A percentile compares a stretch with the other conserved stretches of the same genome.
phyloP scores from a whole-genome alignment of 2,329 filamentous ascomycete genomes.

The Lecanicillium sp. region DNA sequence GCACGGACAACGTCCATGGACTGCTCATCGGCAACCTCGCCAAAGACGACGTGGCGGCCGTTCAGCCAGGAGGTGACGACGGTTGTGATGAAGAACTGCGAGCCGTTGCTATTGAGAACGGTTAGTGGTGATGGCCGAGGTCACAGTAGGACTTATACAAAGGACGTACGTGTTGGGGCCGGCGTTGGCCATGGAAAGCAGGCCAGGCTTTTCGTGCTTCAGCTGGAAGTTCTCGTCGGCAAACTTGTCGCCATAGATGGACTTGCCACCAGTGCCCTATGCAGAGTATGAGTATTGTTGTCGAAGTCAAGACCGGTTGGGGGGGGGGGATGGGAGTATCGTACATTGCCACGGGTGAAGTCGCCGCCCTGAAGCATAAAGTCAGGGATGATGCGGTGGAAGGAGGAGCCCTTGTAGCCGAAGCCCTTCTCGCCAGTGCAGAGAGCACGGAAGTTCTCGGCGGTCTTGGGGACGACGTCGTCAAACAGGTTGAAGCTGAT shows the following conservation, averaged over 20 bases:
- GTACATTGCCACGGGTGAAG: slow-evolving; percentile 86
- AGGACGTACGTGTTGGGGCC: slow-evolving; percentile 85
- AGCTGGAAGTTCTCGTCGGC: slow-evolving; percentile 82
- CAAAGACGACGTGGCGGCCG: slow-evolving; percentile 79
- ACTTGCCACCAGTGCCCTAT: slow-evolving; percentile 83
- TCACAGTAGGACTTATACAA: neutral
- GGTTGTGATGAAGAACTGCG: slow-evolving; percentile 96
- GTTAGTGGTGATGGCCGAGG: slow-evolving; percentile 11
- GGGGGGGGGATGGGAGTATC: slow-evolving; percentile 25
- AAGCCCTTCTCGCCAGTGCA: slow-evolving; percentile 75
- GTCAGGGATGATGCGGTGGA: slow-evolving; percentile 87
- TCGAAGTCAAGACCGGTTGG: neutral
- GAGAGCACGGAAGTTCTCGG: slow-evolving; percentile 76
- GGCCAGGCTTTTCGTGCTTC: slow-evolving; percentile 67
- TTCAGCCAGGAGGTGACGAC: slow-evolving; percentile 82
- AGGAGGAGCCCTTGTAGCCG: slow-evolving; percentile 74
- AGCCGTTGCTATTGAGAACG: slow-evolving; percentile 73
- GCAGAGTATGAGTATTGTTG: slow-evolving; percentile 12
- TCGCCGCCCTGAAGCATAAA: slow-evolving; percentile 98
- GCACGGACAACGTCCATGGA: slow-evolving; percentile 49
- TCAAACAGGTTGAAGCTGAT: slow-evolving; percentile 89
- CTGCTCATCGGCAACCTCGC: slow-evolving; percentile 53
- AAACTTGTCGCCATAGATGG: slow-evolving; percentile 94
- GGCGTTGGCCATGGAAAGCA: slow-evolving; percentile 93
- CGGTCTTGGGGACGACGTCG: slow-evolving; percentile 80